Conservation (phyloP, 306 rosid genomes). For the Ormosia emarginata region DNA sequence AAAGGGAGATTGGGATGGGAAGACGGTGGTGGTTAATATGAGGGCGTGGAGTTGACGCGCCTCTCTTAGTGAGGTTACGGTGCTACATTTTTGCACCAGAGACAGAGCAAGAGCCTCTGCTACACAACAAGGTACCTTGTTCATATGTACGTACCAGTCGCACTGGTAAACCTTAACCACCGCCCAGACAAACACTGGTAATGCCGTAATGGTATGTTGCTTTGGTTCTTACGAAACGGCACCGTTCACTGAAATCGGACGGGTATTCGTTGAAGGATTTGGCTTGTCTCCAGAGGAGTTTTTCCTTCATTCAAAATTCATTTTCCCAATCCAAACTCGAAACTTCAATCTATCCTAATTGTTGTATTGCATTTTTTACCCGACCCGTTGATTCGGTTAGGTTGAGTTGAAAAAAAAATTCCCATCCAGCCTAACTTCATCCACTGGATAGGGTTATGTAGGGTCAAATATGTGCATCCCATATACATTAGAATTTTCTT, state of each 20-base stretch:
- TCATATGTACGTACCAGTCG: slow-evolving; percentile 10
- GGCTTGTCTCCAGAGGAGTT: no score
- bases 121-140: slow-evolving; percentile 11
- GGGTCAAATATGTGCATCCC: no score
- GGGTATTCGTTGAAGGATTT: no score
- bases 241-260: no score
- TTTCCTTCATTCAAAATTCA: neutral
- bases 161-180: neutral
- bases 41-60: slow-evolving; percentile 83
- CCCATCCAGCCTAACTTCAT: no score
- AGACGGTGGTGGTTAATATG: slow-evolving; percentile 41
- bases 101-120: slow-evolving; percentile 22
- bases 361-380: no score
- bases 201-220: neutral
- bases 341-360: no score
- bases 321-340: neutral
- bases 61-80: slow-evolving; percentile 40
- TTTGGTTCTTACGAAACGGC: neutral
- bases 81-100: slow-evolving; percentile 60
- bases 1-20: slow-evolving; percentile 37
- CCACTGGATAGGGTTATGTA: no score
- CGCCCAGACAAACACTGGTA: neutral
- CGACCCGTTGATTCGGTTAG: no score
- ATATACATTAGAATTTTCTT: no score
- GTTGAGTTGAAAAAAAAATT: no score